These are phyloP conservation scores for Hypericum androsaemum DNA, from an alignment of 345 rosid genomes.

Conservation along the genomic window DNA sequence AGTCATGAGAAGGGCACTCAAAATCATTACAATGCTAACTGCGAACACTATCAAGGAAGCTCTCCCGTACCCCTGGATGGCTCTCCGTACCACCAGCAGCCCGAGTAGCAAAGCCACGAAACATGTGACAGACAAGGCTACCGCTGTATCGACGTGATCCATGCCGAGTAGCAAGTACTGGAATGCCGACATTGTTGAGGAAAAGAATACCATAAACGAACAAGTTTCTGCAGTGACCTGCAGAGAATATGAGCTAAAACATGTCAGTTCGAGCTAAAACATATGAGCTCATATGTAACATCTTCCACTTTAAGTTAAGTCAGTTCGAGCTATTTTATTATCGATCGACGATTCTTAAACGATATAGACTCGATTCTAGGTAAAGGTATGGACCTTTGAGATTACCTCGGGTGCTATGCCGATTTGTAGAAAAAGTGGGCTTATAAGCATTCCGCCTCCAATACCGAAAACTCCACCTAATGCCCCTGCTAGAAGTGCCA, in stretches of 20 bases:
- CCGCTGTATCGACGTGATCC: constrained; percentile 45
- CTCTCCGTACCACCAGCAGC: constrained; percentile 51
- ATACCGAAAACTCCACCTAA: constrained; percentile 84
- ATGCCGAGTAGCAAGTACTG: constrained; percentile 63
- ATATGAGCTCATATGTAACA: too few species aligned
- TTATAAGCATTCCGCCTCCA: constrained; percentile 89
- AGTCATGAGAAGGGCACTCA: constrained; percentile 36
- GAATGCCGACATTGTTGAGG: constrained; percentile 62
- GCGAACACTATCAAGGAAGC: constrained; percentile 78
- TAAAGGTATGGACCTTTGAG: too few species aligned
- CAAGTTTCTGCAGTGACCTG: constrained; percentile 79
- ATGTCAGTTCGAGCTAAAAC: too few species aligned
- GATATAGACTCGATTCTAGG: neutral
- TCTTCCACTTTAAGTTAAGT: too few species aligned
- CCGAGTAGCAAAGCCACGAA: constrained; percentile 62
- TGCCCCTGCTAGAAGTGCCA: constrained; percentile 71
- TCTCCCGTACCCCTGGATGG: constrained; percentile 46
- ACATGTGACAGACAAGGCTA: constrained; percentile 45
- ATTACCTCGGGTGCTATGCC: constrained; percentile 67
- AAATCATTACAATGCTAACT: too few species aligned
- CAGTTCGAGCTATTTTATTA: too few species aligned
- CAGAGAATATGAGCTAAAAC: too few species aligned
- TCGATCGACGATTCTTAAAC: too few species aligned
- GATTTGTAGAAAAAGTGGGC: constrained; percentile 80
- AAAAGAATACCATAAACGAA: constrained; percentile 65